Conservation (phyloP, 2,329 filamentous ascomycete genomes). For the Thielaviopsis musarum region DNA sequence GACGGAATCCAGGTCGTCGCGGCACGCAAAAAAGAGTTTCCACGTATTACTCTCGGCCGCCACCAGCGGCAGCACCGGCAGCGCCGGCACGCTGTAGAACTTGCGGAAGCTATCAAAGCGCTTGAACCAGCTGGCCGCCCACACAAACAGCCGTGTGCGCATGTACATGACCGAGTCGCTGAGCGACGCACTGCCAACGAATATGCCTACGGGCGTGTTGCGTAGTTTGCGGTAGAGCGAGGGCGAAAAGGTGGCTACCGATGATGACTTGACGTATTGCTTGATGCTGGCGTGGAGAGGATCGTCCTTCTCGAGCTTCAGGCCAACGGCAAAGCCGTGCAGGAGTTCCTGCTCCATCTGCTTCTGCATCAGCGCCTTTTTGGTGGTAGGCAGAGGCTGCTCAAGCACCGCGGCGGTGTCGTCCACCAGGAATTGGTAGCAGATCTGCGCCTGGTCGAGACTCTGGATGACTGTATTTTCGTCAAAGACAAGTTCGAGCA, state of each 20-base stretch:
- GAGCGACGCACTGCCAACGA: constrained; percentile 4
- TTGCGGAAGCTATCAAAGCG: constrained; percentile 5
- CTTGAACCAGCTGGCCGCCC: constrained; percentile 11
- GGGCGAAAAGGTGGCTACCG: constrained; percentile 3
- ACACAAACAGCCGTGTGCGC: constrained; percentile 6
- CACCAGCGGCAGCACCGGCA: constrained; percentile 8
- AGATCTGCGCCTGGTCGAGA: constrained; percentile 7
- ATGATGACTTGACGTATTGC: neutral
- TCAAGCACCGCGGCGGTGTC: neutral
- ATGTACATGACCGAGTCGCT: constrained; percentile 1
- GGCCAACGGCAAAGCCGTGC: constrained; percentile 4
- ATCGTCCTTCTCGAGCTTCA: neutral
- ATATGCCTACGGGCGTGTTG: constrained; percentile 3
- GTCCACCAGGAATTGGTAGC: constrained; percentile 9
- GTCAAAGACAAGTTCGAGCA: constrained; percentile 2
- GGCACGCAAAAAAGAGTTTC: constrained; percentile 10
- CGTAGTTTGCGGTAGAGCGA: constrained; percentile 7
- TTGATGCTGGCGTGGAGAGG: neutral
- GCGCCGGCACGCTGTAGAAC: neutral
- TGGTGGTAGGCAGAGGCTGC: neutral
- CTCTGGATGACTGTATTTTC: constrained; percentile 1
- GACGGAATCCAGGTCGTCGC: neutral
- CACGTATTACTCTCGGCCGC: constrained; percentile 8
- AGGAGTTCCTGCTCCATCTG: constrained; percentile 7
- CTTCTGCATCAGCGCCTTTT: neutral